Evolutionary conservation across 2,329 filamentous ascomycete species (phyloP), one percentile per base, ranked within the genome.

Genomic region (Colletotrichum higginsianum): DNA sequence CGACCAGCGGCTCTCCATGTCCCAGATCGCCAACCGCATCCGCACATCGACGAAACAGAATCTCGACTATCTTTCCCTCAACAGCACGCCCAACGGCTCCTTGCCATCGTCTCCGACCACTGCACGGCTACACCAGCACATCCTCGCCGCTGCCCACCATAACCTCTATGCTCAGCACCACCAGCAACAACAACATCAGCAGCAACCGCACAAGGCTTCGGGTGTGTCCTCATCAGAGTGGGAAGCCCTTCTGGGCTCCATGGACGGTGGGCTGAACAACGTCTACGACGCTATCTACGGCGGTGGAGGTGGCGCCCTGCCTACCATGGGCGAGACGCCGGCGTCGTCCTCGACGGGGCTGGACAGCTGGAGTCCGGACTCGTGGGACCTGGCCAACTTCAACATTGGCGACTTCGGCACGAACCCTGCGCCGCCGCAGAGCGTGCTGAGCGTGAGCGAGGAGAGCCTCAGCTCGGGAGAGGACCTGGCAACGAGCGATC

Each of bases 231-330:
- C 91, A 11, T 86, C 90, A 0, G 94, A 96, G 76, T 97, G 94
- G 95, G 94, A 97, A 80, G 90, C 92, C 2, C 86, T 97, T 0
- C 86, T 97, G 2, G 91, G 92, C 4, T 92, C 92, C 26, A 90
- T 97, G 79, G 94, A 97, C 76, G 91, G 91, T 46, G 94, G 94
- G 0, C 88, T 92, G 74, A 90, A 91, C 65, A 97, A 96, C 78
- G 92, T 97, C n/a, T 96, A 94, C 80, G 92, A 94, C 78, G 92
- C 91, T 50, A 94, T 94, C 66, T 95, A 95, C 75, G 93, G 93
- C 47, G 92, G 92, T 0, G 57, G 46, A 23, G 50, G 46, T 7
- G 56, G 61, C 6, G 86, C 88, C 12, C 86, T 85, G 56, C 81
- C 84, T 73, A 83, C 82, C 4, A 79, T 86, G 42, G 82, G 86